Base-by-base conservation (phyloP, 2,329 filamentous ascomycete genomes). In the Neodidymelliopsis sp. region DNA sequence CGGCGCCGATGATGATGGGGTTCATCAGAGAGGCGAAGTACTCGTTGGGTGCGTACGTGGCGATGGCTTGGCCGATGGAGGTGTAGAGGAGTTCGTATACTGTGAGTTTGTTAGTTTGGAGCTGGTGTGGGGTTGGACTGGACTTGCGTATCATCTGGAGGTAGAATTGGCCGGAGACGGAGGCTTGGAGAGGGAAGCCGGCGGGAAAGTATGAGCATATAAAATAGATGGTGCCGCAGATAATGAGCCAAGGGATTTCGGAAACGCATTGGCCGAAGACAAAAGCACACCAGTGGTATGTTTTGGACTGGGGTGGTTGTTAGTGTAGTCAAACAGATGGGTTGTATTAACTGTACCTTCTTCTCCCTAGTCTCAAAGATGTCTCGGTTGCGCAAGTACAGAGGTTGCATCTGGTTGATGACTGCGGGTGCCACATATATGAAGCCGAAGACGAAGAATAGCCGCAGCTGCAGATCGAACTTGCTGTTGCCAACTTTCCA, bases 211-310 rank as follows among this genome's bases (percentile, higher is more conserved):
- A 89, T 76, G 84, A 88, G 66, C 77, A 81, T 2, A 81, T 77
- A 62, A 78, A 90, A 57, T 85, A 81, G 9, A 89, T 62, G n/a
- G 88, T 69, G 4, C 79, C 83, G 4, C 83, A 81, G 6, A 89
- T 46, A 29, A 83, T 75, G 48, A 82, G 76, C 73, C 78, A 90
- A 0, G 86, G 86, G 1, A 89, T 76, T 65, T 91, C 88, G 35
- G 87, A 85, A 1, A 88, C 46, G 44, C 90, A 82, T 62, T 88
- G 86, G 57, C 84, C 81, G 2, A 86, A 74, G 63, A 90, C 80
- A 69, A 91, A 90, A 0, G 80, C 84, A 56, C 82, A 79, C 87
- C 87, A 90, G 0, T 83, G 87, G 73, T 90, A 91, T 0, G 83
- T 79, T 62, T 89, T 88, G 65, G 80, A 83, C 24, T 27, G 12